Conservation (phyloP, 1,284 basidiomycete genomes). For the Ganoderma lucidum region DNA sequence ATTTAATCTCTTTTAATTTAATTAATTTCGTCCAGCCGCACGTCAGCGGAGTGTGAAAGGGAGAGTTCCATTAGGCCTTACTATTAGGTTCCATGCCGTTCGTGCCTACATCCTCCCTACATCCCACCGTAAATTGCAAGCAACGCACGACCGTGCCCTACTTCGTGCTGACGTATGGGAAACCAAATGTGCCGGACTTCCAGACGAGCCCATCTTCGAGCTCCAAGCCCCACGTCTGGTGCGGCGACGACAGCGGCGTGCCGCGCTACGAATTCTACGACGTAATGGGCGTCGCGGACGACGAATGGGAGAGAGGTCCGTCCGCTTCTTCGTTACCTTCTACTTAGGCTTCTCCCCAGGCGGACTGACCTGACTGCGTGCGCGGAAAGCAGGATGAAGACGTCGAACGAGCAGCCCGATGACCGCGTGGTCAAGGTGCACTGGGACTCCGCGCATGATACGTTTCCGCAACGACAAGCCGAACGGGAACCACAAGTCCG, state of each 20-base stretch:
- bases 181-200: conserved; percentile 77
- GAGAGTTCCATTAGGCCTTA: too few species aligned
- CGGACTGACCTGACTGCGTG: conserved; percentile 1
- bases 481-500: conserved; percentile 84
- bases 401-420: conserved; percentile 87
- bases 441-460: conserved; percentile 87
- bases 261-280: conserved; percentile 87
- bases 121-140: too few species aligned
- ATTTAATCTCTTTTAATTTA: too few species aligned
- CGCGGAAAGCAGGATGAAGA: conserved; percentile 74
- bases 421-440: conserved; percentile 94
- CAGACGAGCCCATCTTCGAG: conserved; percentile 84
- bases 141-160: conserved; percentile 61
- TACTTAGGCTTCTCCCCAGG: background rate
- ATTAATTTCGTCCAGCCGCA: too few species aligned
- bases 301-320: conserved; percentile 91
- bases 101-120: too few species aligned
- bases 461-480: conserved; percentile 93
- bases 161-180: conserved; percentile 76
- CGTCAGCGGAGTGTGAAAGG: too few species aligned
- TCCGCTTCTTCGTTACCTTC: conserved; percentile 21
- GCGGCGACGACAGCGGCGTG: conserved; percentile 67
- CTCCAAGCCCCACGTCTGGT: conserved; percentile 72
- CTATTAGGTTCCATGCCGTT: too few species aligned
- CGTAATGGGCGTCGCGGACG: conserved; percentile 85